Evolutionary conservation across 1,284 basidiomycete genomes (phyloP).

Genomic region (Cutaneotrichosporon sp.): DNA sequence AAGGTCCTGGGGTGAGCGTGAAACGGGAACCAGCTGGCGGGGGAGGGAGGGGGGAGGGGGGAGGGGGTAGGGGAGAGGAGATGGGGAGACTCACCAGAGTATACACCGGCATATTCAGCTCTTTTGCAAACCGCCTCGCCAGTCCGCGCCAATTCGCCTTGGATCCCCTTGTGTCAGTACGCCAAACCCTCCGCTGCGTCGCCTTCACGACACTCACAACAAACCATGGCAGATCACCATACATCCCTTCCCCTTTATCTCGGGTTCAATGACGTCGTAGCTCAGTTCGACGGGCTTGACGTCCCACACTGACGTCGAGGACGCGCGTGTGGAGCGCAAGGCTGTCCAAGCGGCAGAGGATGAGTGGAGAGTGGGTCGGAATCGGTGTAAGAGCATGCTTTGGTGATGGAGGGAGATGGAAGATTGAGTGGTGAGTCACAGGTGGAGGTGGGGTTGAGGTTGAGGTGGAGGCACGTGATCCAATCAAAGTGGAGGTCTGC

Average conservation of each 20-base stretch:
- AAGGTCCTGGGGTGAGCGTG: constrained; percentile 54
- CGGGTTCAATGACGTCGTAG: constrained; percentile 38
- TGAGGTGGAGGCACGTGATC: no score
- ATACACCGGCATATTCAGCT: constrained; percentile 56
- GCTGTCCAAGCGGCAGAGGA: neutral
- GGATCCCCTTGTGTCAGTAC: constrained; percentile 50
- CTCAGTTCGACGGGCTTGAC: constrained; percentile 40
- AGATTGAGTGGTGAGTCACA: no score
- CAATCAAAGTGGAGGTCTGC: no score
- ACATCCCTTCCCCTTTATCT: constrained; percentile 27
- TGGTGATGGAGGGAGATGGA: no score
- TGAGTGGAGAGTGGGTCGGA: neutral
- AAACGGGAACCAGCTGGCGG: no score
- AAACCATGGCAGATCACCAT: constrained; percentile 58
- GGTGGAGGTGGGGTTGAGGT: no score
- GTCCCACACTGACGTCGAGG: neutral
- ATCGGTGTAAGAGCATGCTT: neutral
- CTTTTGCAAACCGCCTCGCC: constrained; percentile 54
- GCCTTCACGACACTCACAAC: constrained; percentile 40
- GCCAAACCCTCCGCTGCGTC: neutral
- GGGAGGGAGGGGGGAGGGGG: neutral
- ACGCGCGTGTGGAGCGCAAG: neutral
- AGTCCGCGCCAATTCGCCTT: constrained; percentile 62
- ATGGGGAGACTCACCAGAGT: constrained; percentile 51
- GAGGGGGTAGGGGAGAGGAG: neutral